Conservation (phyloP, 106 monocot species). For the Allium fistulosum region DNA sequence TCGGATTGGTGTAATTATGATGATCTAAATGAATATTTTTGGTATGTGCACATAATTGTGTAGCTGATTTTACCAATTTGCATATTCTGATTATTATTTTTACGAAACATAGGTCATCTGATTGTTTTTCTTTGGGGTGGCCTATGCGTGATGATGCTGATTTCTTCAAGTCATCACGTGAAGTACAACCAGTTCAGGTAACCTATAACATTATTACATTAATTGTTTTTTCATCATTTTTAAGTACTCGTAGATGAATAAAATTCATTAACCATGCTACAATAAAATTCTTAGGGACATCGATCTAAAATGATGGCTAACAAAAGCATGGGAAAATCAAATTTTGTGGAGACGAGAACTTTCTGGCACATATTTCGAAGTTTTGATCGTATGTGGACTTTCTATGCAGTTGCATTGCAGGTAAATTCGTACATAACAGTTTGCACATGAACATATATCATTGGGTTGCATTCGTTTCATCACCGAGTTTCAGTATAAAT, state of each 20-base stretch:
- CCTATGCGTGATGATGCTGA: slow-evolving; percentile 93
- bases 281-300: slow-evolving; percentile 19
- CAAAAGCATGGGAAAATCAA: slow-evolving; percentile 76
- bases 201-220: neutral
- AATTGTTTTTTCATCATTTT: neutral
- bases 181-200: slow-evolving; percentile 49
- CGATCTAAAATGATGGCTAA: slow-evolving; percentile 18
- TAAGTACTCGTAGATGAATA: too few relatives aligned
- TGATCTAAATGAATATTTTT: slow-evolving; percentile 98
- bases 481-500: neutral
- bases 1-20: slow-evolving; percentile 98
- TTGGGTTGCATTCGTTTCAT: too few relatives aligned
- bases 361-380: slow-evolving; percentile 99
- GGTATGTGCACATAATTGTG: slow-evolving; percentile 28
- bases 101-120: slow-evolving; percentile 49
- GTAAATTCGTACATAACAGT: slow-evolving; percentile 17
- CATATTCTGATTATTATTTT: neutral
- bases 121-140: slow-evolving; percentile 98
- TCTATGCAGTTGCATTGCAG: slow-evolving; percentile 78
- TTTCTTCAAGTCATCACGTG: slow-evolving; percentile 71
- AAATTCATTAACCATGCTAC: too few relatives aligned
- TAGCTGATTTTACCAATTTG: neutral
- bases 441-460: too few relatives aligned
- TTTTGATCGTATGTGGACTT: slow-evolving; percentile 99
- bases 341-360: slow-evolving; percentile 92